phyloP scores from a whole-genome alignment of 805 yeast genomes.

The Teunomyces lycoperdinae region DNA sequence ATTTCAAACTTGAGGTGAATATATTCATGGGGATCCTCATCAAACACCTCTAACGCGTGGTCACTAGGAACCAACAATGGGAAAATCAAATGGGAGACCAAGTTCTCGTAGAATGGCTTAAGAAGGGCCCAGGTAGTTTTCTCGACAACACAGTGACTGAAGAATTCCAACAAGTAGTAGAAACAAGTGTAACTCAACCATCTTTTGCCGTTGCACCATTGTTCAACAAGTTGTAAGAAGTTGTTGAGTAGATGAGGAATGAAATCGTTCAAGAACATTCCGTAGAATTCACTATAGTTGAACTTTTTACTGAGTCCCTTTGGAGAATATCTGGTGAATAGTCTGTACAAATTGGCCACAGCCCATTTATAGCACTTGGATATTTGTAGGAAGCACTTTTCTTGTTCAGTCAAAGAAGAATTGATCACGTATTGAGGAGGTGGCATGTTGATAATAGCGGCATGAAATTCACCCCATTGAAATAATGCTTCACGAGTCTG shows the following conservation, averaged over 20 bases:
- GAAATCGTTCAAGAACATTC: slow-evolving; percentile 52
- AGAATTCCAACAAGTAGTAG: slow-evolving; percentile 52
- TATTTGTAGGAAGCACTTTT: slow-evolving; percentile 61
- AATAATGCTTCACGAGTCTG: slow-evolving; percentile 48
- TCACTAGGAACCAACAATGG: slow-evolving; percentile 73
- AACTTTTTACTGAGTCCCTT: slow-evolving; percentile 43
- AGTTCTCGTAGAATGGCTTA: slow-evolving; percentile 59
- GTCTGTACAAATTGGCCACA: slow-evolving; percentile 67
- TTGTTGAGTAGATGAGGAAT: slow-evolving; percentile 71
- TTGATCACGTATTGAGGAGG: slow-evolving; percentile 53
- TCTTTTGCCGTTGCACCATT: slow-evolving; percentile 62
- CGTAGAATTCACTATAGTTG: slow-evolving; percentile 59
- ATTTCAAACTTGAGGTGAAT: slow-evolving; percentile 61
- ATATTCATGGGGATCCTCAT: slow-evolving; percentile 85
- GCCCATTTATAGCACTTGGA: slow-evolving; percentile 77
- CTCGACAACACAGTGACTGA: slow-evolving; percentile 56
- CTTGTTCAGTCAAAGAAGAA: slow-evolving; percentile 52
- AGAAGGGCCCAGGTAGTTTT: slow-evolving; percentile 63
- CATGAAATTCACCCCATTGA: slow-evolving; percentile 78
- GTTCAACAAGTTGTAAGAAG: slow-evolving; percentile 62
- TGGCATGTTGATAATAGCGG: slow-evolving; percentile 57
- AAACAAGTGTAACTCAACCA: slow-evolving; percentile 73
- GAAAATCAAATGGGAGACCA: slow-evolving; percentile 69
- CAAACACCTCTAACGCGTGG: slow-evolving; percentile 68
- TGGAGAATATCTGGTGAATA: slow-evolving; percentile 71